Percentiles rank a stretch among this genome's conserved stretches.
phyloP scores from a whole-genome alignment of 768 basidiomycete genomes.

The Boletus edulis region DNA sequence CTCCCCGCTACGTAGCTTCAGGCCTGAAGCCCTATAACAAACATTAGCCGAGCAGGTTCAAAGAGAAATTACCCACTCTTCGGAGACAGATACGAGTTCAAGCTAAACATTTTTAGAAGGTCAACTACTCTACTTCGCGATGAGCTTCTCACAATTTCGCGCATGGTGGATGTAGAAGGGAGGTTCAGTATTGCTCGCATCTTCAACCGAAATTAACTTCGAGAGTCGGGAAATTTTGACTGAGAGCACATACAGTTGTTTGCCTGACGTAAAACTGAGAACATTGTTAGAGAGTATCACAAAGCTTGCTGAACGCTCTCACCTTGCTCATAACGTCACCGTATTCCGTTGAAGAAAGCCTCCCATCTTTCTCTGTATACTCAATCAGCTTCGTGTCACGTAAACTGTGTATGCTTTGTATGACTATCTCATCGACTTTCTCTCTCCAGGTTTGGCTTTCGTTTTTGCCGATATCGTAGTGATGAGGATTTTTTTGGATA shows the following conservation, averaged over 20 bases:
- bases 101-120: conserved; percentile 40
- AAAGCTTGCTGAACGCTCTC: conserved; percentile 10
- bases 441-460: conserved; percentile 65
- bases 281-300: conserved; percentile 1
- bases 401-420: conserved; percentile 59
- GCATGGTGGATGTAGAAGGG: conserved; percentile 49
- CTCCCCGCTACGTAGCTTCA: conserved; percentile 73
- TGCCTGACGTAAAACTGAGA: conserved; percentile 72
- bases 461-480: conserved; percentile 66
- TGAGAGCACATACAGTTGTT: conserved; percentile 48
- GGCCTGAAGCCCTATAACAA: conserved; percentile 55
- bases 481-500: conserved; percentile 76
- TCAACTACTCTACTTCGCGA: background rate
- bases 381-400: conserved; percentile 59
- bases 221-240: background rate
- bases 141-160: conserved; percentile 58
- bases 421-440: conserved; percentile 70
- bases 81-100: conserved; percentile 59
- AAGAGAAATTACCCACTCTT: conserved; percentile 50
- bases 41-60: background rate
- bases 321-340: conserved; percentile 91
- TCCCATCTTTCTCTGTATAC: conserved; percentile 39
- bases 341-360: conserved; percentile 64
- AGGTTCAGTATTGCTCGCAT: conserved; percentile 68
- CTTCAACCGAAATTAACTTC: conserved; percentile 33